phyloP scores from a whole-genome alignment of 164 flowering plant genomes.

The Stephania yunnanensis region DNA sequence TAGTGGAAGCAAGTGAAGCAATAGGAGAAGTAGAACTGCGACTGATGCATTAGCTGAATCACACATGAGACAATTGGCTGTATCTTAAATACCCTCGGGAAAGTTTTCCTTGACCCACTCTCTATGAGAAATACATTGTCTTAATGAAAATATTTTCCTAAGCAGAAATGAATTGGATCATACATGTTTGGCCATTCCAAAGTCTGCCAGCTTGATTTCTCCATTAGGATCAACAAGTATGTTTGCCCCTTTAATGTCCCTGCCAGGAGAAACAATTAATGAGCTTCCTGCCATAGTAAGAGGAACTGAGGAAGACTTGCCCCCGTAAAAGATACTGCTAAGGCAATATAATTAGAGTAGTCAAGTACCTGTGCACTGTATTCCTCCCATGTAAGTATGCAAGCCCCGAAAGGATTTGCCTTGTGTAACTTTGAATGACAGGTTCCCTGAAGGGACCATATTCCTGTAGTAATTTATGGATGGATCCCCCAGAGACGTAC shows the following conservation, averaged over 20 bases:
- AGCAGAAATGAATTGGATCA: constrained; percentile 12
- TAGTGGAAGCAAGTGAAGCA: neutral
- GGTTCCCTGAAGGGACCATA: constrained; percentile 61
- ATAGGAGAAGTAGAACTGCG: neutral
- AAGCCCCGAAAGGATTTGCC: constrained; percentile 68
- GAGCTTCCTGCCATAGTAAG: neutral
- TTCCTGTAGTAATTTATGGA: constrained; percentile 69
- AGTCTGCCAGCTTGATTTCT: constrained; percentile 66
- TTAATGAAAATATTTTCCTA: neutral
- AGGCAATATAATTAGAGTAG: neutral
- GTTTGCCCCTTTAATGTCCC: constrained; percentile 88
- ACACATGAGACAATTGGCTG: neutral
- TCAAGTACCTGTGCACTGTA: constrained; percentile 56
- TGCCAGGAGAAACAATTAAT: constrained; percentile 16
- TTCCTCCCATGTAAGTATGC: constrained; percentile 65
- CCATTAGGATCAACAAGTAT: constrained; percentile 73
- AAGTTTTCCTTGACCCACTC: neutral
- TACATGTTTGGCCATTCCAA: constrained; percentile 93
- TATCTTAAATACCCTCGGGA: neutral
- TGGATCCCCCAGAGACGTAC: constrained; percentile 81
- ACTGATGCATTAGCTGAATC: neutral
- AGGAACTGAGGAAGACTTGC: neutral
- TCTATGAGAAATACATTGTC: neutral
- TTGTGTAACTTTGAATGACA: constrained; percentile 61
- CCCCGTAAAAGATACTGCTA: neutral